Base-by-base conservation (phyloP, 208 protist genomes). In the Histomonas meleagridis region DNA sequence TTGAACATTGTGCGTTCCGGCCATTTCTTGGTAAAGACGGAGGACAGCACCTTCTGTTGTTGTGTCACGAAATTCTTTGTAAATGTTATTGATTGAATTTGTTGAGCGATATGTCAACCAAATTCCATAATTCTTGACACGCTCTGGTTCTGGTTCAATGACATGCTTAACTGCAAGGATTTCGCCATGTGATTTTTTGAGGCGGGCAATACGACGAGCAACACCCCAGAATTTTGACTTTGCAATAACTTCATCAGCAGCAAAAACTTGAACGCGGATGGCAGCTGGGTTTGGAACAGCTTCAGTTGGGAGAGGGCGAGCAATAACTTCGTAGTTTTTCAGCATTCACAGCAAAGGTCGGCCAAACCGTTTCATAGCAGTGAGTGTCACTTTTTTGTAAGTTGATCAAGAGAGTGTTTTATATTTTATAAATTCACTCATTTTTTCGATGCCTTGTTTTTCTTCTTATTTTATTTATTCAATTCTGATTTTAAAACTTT, bases 1-100 rank as follows among this genome's bases (percentile, higher is more conserved):
- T 91, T 97, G 96, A 91, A 96, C 96, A 72, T 97, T 96, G 95
- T 98, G 97, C 93, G 97, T 97, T 93, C 96, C 97, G 92, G 98
- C 97, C 94, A 99, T 97, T 91, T 99, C 98, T 92, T 96, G 51
- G 51, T 91, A 94, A 9, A 92, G 60, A 2, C 79, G 5, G 32
- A 55, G 49, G 14, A 70, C 21, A 60, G 69, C 57, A 57, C 90
- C 78, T 48, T 93, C 62, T 35, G 92, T 43, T 51, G 51, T 81
- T 92, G 96, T 95, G 91, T 98, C 98, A 93, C 98, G 96, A 96
- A 97, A 99, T 95, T 99, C 98, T 96, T 99, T 99, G 95, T 98
- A 97, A 96, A 99, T 98, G 96, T 99, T 99, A 93, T 98, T 98
- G 92, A 97, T 98, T 92, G 97, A 97, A 93, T 95, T 97, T 92